phyloP scores from a whole-genome alignment of 768 basidiomycete species.

The Cyathus striatus region DNA sequence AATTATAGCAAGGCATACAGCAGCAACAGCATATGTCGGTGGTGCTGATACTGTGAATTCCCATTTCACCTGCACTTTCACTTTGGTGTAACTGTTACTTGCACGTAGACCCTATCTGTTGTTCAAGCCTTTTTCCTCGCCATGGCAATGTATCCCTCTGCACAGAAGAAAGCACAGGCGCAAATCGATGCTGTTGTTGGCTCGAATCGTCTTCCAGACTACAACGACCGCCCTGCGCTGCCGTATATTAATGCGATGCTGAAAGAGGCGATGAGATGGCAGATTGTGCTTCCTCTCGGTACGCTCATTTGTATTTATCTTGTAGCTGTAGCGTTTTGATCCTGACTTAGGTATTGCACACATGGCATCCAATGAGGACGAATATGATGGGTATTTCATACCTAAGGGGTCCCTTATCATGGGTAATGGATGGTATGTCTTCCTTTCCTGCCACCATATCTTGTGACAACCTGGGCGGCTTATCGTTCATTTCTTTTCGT shows the following conservation, averaged over 20 bases:
- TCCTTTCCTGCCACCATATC: not conserved
- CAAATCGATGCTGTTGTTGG: constrained; percentile 37
- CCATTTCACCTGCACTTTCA: constrained; percentile 4
- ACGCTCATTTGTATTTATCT: not conserved
- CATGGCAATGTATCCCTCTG: constrained; percentile 31
- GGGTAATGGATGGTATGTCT: constrained; percentile 30
- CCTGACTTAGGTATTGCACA: constrained; percentile 19
- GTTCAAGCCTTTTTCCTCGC: constrained; percentile 29
- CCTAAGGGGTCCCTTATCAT: constrained; percentile 35
- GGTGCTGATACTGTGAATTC: not conserved
- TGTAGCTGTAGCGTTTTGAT: not conserved
- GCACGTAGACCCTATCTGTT: constrained; percentile 21
- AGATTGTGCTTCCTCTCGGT: constrained; percentile 12
- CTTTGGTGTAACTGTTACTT: not conserved
- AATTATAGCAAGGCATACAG: constrained; percentile 12
- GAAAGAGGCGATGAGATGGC: constrained; percentile 21
- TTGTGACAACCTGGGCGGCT: not conserved
- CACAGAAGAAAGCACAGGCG: constrained; percentile 28
- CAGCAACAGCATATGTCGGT: constrained; percentile 18
- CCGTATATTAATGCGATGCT: constrained; percentile 31
- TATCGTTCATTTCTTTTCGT: not conserved
- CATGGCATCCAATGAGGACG: constrained; percentile 24
- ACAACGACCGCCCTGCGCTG: constrained; percentile 23
- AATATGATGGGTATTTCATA: constrained; percentile 31
- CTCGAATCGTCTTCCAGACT: constrained; percentile 25